Base-by-base conservation (phyloP, 1,139 yeast genomes). In the Suhomyces guaymorum region DNA sequence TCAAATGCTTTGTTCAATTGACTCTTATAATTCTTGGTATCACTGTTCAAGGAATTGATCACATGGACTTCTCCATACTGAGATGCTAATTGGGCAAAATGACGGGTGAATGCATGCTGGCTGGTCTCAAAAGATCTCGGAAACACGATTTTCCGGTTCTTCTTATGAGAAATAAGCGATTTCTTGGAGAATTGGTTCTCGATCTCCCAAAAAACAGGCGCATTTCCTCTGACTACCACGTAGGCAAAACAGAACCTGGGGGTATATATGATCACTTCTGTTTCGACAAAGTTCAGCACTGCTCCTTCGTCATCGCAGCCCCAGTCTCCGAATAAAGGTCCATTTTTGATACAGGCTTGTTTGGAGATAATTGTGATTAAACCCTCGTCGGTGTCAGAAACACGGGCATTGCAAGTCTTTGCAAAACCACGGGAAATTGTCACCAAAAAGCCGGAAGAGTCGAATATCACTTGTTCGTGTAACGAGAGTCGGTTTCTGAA, bases 261-360 rank as follows among this genome's bases (percentile, higher is more conserved):
- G 4, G 80, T 73, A 36, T 77, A 77, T 11, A 82, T 62, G 4
- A 83, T 70, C 5, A 82, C 52, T 52, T 84, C 92, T 1, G 84
- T 72, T 51, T 84, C 92, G 15, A 77, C 75, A 50, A 69, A 80
- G 48, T 80, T 81, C 1, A 89, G 70, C 5, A 80, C 84, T 24
- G 73, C 68, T 0, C 92, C 92, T 32, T 79, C 78, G 39, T 82
- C 89, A 53, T 82, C 88, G 42, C 82, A 70, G 13, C 90, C 88
- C 61, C 77, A 75, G 21, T 79, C 75, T 0, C 87, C 88, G 49
- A 82, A 78, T 2, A 82, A 59, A 2, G 80, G 75, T 1, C 83
- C 83, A 25, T 66, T 68, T 44, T 75, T 79, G 25, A 71, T 69
- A 38, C 85, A 77, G 2, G 82, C 76, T 37, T 82, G 84, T 51